phyloP scores from a whole-genome alignment of 177 flowering plant genomes.

The Vitis hybrid region DNA sequence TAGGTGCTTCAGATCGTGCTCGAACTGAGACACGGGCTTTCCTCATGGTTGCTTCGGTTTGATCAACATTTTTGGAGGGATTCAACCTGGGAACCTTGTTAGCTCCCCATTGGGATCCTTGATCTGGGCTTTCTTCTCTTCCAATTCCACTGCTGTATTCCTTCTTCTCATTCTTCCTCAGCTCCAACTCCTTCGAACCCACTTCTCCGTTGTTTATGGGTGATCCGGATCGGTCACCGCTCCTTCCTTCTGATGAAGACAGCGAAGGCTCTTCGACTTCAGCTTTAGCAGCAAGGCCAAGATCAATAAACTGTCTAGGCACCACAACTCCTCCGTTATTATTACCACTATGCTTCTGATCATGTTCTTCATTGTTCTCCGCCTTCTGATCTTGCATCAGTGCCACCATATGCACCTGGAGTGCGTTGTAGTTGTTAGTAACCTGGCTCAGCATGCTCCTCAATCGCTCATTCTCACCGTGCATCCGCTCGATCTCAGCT shows the following conservation, averaged over 20 bases:
- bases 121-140: constrained; percentile 36
- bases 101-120: constrained; percentile 22
- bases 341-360: not conserved
- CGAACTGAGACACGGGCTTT: constrained; percentile 82
- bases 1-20: constrained; percentile 72
- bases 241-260: constrained; percentile 39
- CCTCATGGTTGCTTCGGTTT: constrained; percentile 58
- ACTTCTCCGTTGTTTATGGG: constrained; percentile 5
- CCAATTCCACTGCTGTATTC: not conserved
- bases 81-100: constrained; percentile 40
- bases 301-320: constrained; percentile 65
- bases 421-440: constrained; percentile 34
- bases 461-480: constrained; percentile 51
- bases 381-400: constrained; percentile 31
- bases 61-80: constrained; percentile 28
- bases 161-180: constrained; percentile 13
- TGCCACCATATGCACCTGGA: constrained; percentile 48
- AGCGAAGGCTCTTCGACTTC: constrained; percentile 31
- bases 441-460: constrained; percentile 44
- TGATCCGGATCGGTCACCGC: constrained; percentile 20
- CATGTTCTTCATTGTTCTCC: constrained; percentile 1
- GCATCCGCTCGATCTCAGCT: constrained; percentile 48
- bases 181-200: constrained; percentile 16
- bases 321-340: constrained; percentile 13
- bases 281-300: constrained; percentile 33